Base-by-base conservation (phyloP, 164 flowering plant species). In the Platanus orientalis region DNA sequence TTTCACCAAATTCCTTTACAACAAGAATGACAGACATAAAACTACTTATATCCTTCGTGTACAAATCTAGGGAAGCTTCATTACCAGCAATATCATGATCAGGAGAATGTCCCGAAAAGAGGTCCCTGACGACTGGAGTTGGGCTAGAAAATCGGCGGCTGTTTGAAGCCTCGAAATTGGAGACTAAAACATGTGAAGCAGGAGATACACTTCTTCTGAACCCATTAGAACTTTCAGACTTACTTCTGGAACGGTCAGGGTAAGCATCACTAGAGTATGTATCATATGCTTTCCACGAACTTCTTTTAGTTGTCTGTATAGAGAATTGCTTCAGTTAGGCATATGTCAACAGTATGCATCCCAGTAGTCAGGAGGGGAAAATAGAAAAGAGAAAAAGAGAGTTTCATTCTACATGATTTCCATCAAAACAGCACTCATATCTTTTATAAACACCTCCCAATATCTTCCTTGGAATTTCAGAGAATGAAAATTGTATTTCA, bases 171-270 rank as follows among this genome's bases (percentile, higher is more conserved):
- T 40, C 72, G 7, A 61, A 50, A 39, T 32, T 60, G 34, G 78
- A 62, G 49, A 55, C 39, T 21, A 58, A 61, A 64, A 28, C 14
- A 40, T 51, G 58, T 23, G 76, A 63, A 45, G 73, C 61, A 69
- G 83, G 83, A 68, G 81, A 78, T 29, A 19, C 60, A 63, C 78
- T 80, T 70, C 79, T 68, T 51, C 54, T 51, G 50, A 32, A 23
- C 27, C 77, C 79, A 62, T 76, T 69, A 32, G 78, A 69, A 61
- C 68, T 60, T 17, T 64, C 26, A 19, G 83, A 79, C 4, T 55
- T 69, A 65, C 80, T 71, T 71, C 77, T 73, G 6, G 57, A 68
- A 58, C 78, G 65, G 57, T 71, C 71, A 58, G 79, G 76, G 3
- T 74, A 64, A 57, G 63, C 26, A 16, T 60, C 80, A 27, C 73